A percentile compares a stretch with the other conserved stretches of the same genome.
These are phyloP conservation scores for Hibiscus mutabilis DNA, from an alignment of 345 rosid genomes.

Conservation along the genomic window DNA sequence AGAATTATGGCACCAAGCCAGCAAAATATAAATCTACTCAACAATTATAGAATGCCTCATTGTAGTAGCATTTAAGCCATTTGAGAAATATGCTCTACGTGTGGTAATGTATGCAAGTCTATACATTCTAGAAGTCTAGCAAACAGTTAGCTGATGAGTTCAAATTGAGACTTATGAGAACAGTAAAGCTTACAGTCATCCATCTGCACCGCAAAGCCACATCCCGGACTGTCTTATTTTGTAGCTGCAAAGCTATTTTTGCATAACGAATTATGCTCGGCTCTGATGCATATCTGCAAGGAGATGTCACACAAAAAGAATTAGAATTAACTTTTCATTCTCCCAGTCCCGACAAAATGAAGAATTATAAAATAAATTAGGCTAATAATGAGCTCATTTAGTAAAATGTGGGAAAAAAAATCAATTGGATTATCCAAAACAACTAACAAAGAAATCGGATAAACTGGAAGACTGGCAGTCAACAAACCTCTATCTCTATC, in stretches of 20 bases:
- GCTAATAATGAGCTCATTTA: neutral
- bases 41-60: no score
- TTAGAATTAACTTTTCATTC: neutral
- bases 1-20: no score
- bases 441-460: neutral
- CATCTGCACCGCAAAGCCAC: constrained; percentile 75
- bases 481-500: neutral
- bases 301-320: neutral
- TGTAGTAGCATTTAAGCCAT: no score
- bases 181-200: constrained; percentile 27
- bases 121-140: neutral
- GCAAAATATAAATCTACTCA: neutral
- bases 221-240: constrained; percentile 60
- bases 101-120: no score
- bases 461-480: neutral
- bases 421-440: neutral
- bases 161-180: neutral
- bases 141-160: neutral
- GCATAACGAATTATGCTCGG: constrained; percentile 39
- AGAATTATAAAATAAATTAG: neutral
- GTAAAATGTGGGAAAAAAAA: neutral
- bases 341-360: neutral
- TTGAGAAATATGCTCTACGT: no score
- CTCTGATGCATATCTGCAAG: constrained; percentile 43
- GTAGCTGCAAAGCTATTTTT: constrained; percentile 50